Base-by-base conservation (phyloP, 208 protist species). In the Jaenimonas drosophilae region DNA sequence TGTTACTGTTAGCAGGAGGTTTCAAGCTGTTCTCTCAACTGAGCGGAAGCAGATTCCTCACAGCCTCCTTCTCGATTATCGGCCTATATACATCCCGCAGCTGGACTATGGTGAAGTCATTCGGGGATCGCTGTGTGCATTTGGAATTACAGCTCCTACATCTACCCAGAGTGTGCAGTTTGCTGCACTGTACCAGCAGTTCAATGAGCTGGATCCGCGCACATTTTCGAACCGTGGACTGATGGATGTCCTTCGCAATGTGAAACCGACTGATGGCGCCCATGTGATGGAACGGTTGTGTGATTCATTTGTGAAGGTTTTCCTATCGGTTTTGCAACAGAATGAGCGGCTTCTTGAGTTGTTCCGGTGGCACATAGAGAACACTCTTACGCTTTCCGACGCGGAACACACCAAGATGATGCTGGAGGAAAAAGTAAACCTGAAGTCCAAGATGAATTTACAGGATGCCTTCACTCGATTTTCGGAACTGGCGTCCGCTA, bases 111-210 rank as follows among this genome's bases (percentile, higher is more conserved):
- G 42, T 4, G 63, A 71, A 25, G 16, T 81, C 37, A 45, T 70
- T 19, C 66, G 75, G 24, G 37, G 49, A 20, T 76, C 66, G 33
- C 55, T 94, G 29, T 48, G 63, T 31, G 52, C 60, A 7, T 58
- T 64, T 50, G 78, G 78, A 4, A 29, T 70, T 33, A 20, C 55
- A 16, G 59, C 72, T 27, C 52, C 41, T 16, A 49, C 19, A 21
- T 40, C 37, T 50, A 45, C 27, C 31, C 32, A 61, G 26, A 69
- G 69, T 24, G 48, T 62, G 36, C 56, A 57, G 36, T 70, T 91
- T 37, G 65, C 61, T 2, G 36, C 55, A n/a, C 55, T 87, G 33
- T 91, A 82, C 45, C 41, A 64, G 36, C 71, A 76, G 41, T 63
- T 86, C 26, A 53, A 59, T 30, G 67, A 71, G 31, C 38, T 68